A percentile compares a stretch with the other conserved stretches of the same genome.
Conservation (phyloP, 257 asterid species). For the Craterostigma plantagineum region DNA sequence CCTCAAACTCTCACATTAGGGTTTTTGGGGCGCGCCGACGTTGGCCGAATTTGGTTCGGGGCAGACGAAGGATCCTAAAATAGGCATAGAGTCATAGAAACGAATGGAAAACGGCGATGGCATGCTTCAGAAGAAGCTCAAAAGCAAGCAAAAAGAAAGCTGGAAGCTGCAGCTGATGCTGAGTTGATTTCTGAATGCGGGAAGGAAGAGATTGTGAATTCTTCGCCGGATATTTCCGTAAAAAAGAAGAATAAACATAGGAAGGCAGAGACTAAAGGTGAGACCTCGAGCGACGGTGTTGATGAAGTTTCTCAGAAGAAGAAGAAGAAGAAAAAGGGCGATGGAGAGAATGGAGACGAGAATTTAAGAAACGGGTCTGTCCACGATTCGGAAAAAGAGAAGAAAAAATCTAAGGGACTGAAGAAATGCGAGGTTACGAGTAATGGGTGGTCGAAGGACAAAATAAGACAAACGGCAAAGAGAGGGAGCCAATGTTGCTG, state of each 20-base stretch:
- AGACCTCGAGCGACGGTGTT: too few relatives aligned
- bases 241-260: constrained; percentile 18
- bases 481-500: constrained; percentile 11
- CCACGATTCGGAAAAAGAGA: constrained; percentile 9
- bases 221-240: constrained; percentile 9
- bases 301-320: neutral
- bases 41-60: too few relatives aligned
- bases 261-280: constrained; percentile 3
- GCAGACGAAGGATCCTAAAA: too few relatives aligned
- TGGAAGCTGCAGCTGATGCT: constrained; percentile 23
- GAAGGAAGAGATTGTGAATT: constrained; percentile 9
- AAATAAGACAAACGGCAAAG: constrained; percentile 12
- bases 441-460: constrained; percentile 13
- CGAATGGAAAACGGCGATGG: constrained; percentile 17
- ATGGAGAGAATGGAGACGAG: neutral
- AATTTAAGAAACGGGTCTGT: neutral
- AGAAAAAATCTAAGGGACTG: constrained; percentile 11
- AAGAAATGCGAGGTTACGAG: neutral
- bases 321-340: constrained; percentile 1
- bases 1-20: too few relatives aligned
- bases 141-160: constrained; percentile 49
- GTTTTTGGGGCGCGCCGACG: too few relatives aligned
- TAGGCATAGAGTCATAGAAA: too few relatives aligned
- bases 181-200: constrained; percentile 18
- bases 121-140: constrained; percentile 33